A percentile compares a stretch with the other conserved stretches of the same genome.
These are phyloP conservation scores for Leucocoprinus birnbaumii DNA, from an alignment of 768 basidiomycete species.

Conservation along the genomic window DNA sequence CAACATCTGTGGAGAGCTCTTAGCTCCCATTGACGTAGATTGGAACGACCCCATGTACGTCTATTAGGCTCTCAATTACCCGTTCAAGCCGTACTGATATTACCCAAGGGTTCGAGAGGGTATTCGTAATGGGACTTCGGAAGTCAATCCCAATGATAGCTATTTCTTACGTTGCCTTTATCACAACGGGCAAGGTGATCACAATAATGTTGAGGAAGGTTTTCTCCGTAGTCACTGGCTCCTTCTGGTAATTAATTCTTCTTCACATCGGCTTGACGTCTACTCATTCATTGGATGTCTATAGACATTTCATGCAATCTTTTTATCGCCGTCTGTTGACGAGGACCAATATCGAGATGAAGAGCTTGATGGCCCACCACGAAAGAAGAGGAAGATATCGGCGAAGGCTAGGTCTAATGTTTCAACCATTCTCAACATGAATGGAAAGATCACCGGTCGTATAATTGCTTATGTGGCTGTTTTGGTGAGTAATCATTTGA, in stretches of 20 bases:
- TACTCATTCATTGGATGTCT: background rate
- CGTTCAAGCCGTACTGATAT: background rate
- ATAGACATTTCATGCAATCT: background rate
- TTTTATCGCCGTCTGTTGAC: background rate
- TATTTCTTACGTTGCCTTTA: slow-evolving; percentile 18
- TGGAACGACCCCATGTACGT: slow-evolving; percentile 16
- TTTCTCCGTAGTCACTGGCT: slow-evolving; percentile 19
- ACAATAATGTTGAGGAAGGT: slow-evolving; percentile 15
- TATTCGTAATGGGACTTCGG: slow-evolving; percentile 9
- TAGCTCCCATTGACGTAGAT: slow-evolving; percentile 26
- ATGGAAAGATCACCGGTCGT: slow-evolving; percentile 18
- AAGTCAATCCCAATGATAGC: slow-evolving; percentile 10
- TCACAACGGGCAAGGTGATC: slow-evolving; percentile 7
- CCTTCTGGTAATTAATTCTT: slow-evolving; percentile 16
- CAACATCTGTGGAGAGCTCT: slow-evolving; percentile 22
- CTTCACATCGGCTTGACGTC: background rate
- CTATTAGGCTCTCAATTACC: too few species aligned
- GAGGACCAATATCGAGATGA: background rate
- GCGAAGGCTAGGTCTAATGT: slow-evolving; percentile 11
- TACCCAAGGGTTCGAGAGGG: slow-evolving; percentile 17
- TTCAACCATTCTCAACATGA: slow-evolving; percentile 14
- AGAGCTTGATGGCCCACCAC: background rate
- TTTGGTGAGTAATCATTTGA: slow-evolving; percentile 16
- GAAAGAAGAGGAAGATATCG: background rate
- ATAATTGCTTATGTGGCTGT: slow-evolving; percentile 27